A percentile compares a stretch with the other conserved stretches of the same genome.
Evolutionary conservation across 371 early-diverging fungal species (phyloP).

Genomic region (Mortierella sp.): DNA sequence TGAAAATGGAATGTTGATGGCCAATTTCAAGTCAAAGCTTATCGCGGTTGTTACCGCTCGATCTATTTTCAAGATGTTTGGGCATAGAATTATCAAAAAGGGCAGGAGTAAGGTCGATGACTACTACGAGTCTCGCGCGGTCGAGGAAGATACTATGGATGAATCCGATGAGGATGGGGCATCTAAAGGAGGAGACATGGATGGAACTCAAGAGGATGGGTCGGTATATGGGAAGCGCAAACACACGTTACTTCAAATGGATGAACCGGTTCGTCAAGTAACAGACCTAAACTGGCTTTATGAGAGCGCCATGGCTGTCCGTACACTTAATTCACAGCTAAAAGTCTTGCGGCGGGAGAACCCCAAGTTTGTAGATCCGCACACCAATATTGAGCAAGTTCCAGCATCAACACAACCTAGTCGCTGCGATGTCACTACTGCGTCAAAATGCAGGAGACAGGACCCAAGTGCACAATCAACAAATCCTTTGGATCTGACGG

Average conservation of each 20-base stretch:
- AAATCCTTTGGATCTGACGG: not conserved
- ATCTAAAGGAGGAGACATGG: slow-evolving; percentile 15
- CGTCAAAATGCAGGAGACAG: not conserved
- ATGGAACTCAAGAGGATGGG: slow-evolving; percentile 11
- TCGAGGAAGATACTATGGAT: slow-evolving; percentile 24
- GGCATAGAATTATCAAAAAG: slow-evolving; percentile 77
- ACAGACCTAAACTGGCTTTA: slow-evolving; percentile 64
- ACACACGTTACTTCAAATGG: slow-evolving; percentile 11
- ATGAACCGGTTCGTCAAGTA: slow-evolving; percentile 26
- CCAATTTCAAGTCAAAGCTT: slow-evolving; percentile 81
- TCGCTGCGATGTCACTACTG: slow-evolving; percentile 33
- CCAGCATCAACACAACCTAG: slow-evolving; percentile 71
- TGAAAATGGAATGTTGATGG: slow-evolving; percentile 76
- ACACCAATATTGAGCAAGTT: slow-evolving; percentile 82
- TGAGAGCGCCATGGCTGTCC: slow-evolving; percentile 70
- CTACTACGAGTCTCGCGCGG: slow-evolving; percentile 75
- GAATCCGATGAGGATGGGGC: slow-evolving; percentile 34
- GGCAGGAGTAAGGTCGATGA: slow-evolving; percentile 87
- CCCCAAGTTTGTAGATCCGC: slow-evolving; percentile 77
- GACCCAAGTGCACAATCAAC: not conserved
- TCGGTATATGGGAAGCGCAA: slow-evolving; percentile 16
- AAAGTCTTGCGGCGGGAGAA: slow-evolving; percentile 63
- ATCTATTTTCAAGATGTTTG: slow-evolving; percentile 88
- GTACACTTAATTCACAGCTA: slow-evolving; percentile 69
- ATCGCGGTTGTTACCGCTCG: slow-evolving; percentile 90